Percentiles rank a stretch among this genome's conserved stretches.
phyloP scores from a whole-genome alignment of 2,329 filamentous ascomycete species.

The Aspergillus nomiae region DNA sequence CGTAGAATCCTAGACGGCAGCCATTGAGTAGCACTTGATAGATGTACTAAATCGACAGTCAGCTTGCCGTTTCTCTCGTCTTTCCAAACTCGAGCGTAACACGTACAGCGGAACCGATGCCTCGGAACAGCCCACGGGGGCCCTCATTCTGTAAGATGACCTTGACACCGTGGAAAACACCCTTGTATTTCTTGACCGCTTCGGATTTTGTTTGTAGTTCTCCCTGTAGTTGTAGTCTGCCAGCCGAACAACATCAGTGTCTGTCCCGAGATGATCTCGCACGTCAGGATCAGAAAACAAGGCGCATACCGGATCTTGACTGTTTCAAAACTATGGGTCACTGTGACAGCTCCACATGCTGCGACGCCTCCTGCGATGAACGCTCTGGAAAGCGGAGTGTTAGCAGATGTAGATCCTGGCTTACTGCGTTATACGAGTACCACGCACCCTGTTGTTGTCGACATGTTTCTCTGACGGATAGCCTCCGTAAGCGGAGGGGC shows the following conservation, averaged over 20 bases:
- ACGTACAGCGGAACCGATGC: slow-evolving; percentile 76
- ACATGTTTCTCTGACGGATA: slow-evolving; percentile 42
- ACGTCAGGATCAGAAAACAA: neutral
- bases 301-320: slow-evolving; percentile 86
- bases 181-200: slow-evolving; percentile 84
- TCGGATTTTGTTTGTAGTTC: slow-evolving; percentile 86
- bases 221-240: slow-evolving; percentile 90
- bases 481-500: slow-evolving; percentile 20
- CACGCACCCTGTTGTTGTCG: slow-evolving; percentile 55
- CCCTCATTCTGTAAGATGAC: slow-evolving; percentile 93
- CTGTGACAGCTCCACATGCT: slow-evolving; percentile 94
- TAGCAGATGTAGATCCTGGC: slow-evolving; percentile 11
- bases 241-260: slow-evolving; percentile 5
- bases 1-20: slow-evolving; percentile 95
- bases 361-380: slow-evolving; percentile 97
- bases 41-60: slow-evolving; percentile 65
- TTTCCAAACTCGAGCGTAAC: no score
- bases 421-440: neutral
- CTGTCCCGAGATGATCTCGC: neutral
- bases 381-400: slow-evolving; percentile 55
- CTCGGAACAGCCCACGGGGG: slow-evolving; percentile 79
- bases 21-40: slow-evolving; percentile 97
- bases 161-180: slow-evolving; percentile 85
- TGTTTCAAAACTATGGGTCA: slow-evolving; percentile 97
- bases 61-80: slow-evolving; percentile 3